Base-by-base conservation (phyloP, 352 stramenopile genomes). In the Phytopythium boreale region DNA sequence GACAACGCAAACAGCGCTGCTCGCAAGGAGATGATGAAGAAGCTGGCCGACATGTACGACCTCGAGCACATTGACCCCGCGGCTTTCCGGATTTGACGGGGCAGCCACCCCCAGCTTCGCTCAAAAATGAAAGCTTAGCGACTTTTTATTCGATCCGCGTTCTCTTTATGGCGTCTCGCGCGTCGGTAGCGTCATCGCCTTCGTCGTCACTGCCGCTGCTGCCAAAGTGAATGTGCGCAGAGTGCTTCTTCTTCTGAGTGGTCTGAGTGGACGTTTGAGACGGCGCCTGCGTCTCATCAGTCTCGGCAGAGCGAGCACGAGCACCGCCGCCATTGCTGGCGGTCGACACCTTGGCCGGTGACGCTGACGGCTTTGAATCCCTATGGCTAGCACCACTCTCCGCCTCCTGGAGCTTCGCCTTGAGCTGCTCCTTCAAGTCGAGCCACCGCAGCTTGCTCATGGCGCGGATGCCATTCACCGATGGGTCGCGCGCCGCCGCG, bases 11-110 rank as follows among this genome's bases (percentile, higher is more conserved):
- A 81, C 50, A 92, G 82, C 71, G 88, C 85, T 19, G 89, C 61
- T 27, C 80, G 82, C 63, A 94, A 94, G 64, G 81, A 92, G 64
- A 91, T 91, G 85, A 91, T 94, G 73, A 87, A 87, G 66, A 84
- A 84, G 49, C 75, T 94, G 36, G 76, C 85, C 1, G 75, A 92
- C 29, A 53, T 87, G 36, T 92, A 91, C 62, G 81, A 85, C 49
- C 68, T 94, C 47, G 85, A 94, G 61, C 82, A 92, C 68, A 81
- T 94, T 51, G 81, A 92, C 43, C 62, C 76, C 5, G 69, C 72
- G 0, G 75, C 80, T 5, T 94, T 92, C 63, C 81, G 85, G 52
- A 91, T 94, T 60, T 92, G 82, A 68, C 65, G 41, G 17, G 59
- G 14, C n/a, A n/a, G n/a, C n/a, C n/a, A n/a, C n/a, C n/a, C n/a